A percentile compares a stretch with the other conserved stretches of the same genome.
Evolutionary conservation across 2,329 filamentous ascomycete genomes (phyloP).

Genomic region (Ophiostoma novo-ulmi): DNA sequence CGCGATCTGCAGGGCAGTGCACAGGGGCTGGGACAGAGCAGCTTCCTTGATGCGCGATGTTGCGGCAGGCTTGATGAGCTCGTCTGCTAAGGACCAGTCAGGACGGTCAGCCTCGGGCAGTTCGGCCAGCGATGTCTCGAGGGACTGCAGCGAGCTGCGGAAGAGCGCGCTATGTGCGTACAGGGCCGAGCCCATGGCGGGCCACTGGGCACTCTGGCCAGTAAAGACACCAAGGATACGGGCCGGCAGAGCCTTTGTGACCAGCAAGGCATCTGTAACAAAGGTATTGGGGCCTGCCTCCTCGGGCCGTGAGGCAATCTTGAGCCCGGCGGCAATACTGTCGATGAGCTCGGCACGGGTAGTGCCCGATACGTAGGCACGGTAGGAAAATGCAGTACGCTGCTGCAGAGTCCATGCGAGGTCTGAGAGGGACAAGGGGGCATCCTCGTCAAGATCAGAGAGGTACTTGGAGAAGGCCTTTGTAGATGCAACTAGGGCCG

Average conservation of each 20-base stretch:
- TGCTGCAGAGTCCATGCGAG: slow-evolving; percentile 36
- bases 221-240: slow-evolving; percentile 24
- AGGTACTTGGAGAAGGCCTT: slow-evolving; percentile 34
- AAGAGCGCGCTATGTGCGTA: slow-evolving; percentile 19
- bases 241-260: slow-evolving; percentile 16
- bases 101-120: slow-evolving; percentile 23
- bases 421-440: slow-evolving; percentile 19
- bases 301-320: not conserved
- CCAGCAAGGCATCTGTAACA: slow-evolving; percentile 17
- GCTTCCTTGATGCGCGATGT: slow-evolving; percentile 30
- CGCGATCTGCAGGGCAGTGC: slow-evolving; percentile 50
- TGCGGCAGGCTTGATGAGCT: slow-evolving; percentile 22
- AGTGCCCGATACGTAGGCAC: slow-evolving; percentile 31
- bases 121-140: slow-evolving; percentile 20
- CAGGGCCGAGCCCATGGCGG: slow-evolving; percentile 35
- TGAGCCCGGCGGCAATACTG: slow-evolving; percentile 31
- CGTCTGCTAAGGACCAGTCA: slow-evolving; percentile 23
- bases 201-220: slow-evolving; percentile 27
- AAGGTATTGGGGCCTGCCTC: slow-evolving; percentile 15
- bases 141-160: slow-evolving; percentile 16
- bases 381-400: slow-evolving; percentile 34
- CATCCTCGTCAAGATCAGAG: slow-evolving; percentile 4
- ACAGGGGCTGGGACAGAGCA: slow-evolving; percentile 47
- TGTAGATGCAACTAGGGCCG: slow-evolving; percentile 33
- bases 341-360: slow-evolving; percentile 29